These are phyloP conservation scores for Paspalum notatum DNA, from an alignment of 176 grass and related monocot genomes.

Conservation along the genomic window DNA sequence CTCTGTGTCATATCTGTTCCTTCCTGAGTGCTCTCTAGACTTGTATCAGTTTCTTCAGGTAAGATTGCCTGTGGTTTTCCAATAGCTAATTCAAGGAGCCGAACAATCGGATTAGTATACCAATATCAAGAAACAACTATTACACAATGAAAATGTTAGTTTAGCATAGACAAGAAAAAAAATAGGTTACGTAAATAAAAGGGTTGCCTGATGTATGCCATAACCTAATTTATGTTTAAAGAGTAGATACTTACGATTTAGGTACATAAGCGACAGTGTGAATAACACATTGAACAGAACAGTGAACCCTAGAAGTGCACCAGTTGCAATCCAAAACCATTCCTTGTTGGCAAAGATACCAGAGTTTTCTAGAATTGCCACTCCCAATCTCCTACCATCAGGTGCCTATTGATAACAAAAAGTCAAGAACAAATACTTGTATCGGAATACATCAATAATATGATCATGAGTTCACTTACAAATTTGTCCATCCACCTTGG, in stretches of 20 bases:
- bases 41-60: constrained; percentile 74
- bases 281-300: constrained; percentile 92
- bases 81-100: constrained; percentile 59
- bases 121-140: constrained; percentile 1
- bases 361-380: constrained; percentile 64
- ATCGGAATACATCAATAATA: constrained; percentile 16
- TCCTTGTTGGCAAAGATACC: constrained; percentile 57
- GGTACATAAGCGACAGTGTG: constrained; percentile 76
- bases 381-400: constrained; percentile 73
- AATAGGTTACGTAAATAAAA: constrained; percentile 22
- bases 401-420: constrained; percentile 38
- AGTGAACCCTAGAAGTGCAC: constrained; percentile 84
- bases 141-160: constrained; percentile 17
- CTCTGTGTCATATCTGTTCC: constrained; percentile 27
- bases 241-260: constrained; percentile 77
- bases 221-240: not conserved
- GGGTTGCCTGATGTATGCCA: not conserved
- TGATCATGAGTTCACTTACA: constrained; percentile 53
- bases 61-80: constrained; percentile 84
- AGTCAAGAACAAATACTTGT: constrained; percentile 32
- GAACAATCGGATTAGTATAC: constrained; percentile 17
- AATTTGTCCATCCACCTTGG: constrained; percentile 84
- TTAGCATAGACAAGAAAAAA: not conserved
- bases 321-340: constrained; percentile 92
- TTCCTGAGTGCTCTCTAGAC: constrained; percentile 23